phyloP scores from a whole-genome alignment of 176 grass and related monocot genomes.

The Ampelocalamus luodianensis region DNA sequence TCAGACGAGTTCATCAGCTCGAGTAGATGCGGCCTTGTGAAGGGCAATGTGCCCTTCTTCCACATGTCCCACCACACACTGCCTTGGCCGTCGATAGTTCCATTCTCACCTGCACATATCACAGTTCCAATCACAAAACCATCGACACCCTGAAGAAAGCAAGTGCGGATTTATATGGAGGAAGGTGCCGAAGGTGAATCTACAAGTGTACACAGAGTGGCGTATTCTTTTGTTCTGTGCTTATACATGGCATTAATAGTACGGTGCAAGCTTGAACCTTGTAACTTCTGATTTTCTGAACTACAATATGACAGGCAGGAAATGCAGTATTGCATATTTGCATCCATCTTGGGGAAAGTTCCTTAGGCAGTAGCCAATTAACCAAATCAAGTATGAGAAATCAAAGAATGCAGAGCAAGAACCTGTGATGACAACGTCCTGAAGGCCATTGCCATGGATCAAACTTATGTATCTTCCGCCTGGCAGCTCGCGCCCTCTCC shows the following conservation, averaged over 20 bases:
- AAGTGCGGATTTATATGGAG: conserved; percentile 4
- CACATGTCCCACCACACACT: conserved; percentile 94
- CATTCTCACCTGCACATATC: conserved; percentile 69
- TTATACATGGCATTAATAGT: background rate
- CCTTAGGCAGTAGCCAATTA: background rate
- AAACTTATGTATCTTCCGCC: conserved; percentile 89
- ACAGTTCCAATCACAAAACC: background rate
- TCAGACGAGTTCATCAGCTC: conserved; percentile 86
- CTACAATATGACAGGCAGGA: background rate
- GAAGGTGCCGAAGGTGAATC: conserved; percentile 1
- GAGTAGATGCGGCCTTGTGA: conserved; percentile 78
- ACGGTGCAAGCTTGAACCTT: background rate
- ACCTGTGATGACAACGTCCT: conserved; percentile 97
- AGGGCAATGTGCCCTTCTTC: conserved; percentile 74
- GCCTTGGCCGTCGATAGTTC: conserved; percentile 93
- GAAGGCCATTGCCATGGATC: conserved; percentile 78
- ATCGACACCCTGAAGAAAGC: background rate
- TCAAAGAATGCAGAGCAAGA: conserved; percentile 8
- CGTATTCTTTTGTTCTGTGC: background rate
- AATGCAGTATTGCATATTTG: background rate
- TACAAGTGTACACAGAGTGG: background rate
- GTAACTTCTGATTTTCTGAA: background rate
- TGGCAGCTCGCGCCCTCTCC: conserved; percentile 81
- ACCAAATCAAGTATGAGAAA: background rate
- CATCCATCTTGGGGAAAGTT: background rate